phyloP scores from a whole-genome alignment of 1,139 yeast genomes.

The Yamadazyma triangularis region DNA sequence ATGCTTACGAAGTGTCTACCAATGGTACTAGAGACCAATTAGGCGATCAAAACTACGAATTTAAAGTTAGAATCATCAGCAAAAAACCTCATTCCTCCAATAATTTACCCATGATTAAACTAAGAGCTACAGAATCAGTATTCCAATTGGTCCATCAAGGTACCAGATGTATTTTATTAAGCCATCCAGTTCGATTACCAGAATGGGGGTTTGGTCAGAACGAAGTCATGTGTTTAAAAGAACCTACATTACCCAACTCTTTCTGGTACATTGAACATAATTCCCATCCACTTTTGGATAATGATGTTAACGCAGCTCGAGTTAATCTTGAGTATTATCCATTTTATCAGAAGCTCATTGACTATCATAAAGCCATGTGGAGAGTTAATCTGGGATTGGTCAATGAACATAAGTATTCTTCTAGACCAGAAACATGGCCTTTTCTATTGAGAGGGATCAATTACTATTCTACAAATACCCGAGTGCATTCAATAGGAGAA shows the following conservation, averaged over 20 bases:
- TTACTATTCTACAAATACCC: conserved; percentile 21
- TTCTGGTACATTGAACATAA: conserved; percentile 64
- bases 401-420: conserved; percentile 23
- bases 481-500: conserved; percentile 16
- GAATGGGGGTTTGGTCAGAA: conserved; percentile 67
- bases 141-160: conserved; percentile 60
- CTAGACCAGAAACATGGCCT: conserved; percentile 40
- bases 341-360: conserved; percentile 27
- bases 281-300: conserved; percentile 43
- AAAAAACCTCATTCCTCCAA: conserved; percentile 23
- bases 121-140: conserved; percentile 50
- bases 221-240: conserved; percentile 71
- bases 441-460: conserved; percentile 30
- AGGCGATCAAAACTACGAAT: conserved; percentile 52
- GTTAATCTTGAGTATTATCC: conserved; percentile 22
- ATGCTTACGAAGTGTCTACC: conserved; percentile 69
- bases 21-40: conserved; percentile 46
- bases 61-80: conserved; percentile 37
- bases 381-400: conserved; percentile 23
- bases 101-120: conserved; percentile 33
- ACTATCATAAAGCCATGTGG: conserved; percentile 34
- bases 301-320: conserved; percentile 18
- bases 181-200: conserved; percentile 62
- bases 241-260: conserved; percentile 56
- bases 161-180: conserved; percentile 54